A percentile compares a stretch with the other conserved stretches of the same genome.
Conservation (phyloP, 805 yeast genomes). For the Cyberlindnera mrakii region DNA sequence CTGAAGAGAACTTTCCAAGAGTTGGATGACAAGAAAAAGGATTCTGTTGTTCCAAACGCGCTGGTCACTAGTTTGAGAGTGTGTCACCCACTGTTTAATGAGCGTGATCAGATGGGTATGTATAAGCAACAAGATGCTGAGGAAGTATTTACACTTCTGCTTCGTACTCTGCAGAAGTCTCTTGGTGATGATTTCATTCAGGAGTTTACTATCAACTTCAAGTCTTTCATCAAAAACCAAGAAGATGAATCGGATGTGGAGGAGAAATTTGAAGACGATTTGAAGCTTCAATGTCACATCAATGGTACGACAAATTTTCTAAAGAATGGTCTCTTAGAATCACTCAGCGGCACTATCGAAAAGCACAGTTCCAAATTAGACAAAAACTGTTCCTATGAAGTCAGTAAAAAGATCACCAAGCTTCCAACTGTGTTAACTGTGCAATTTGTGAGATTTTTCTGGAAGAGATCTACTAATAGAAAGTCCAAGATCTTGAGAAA, state of each 20-base stretch:
- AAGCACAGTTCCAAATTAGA: conserved; percentile 69
- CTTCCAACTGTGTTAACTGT: conserved; percentile 85
- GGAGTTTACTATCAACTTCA: conserved; percentile 61
- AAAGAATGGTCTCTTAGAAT: conserved; percentile 73
- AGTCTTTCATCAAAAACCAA: conserved; percentile 55
- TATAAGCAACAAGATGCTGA: conserved; percentile 98
- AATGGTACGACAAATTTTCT: conserved; percentile 79
- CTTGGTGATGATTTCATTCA: conserved; percentile 46
- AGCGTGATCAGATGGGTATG: conserved; percentile 58
- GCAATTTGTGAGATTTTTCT: conserved; percentile 90
- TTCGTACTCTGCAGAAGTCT: conserved; percentile 43
- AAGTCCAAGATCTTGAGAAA: conserved; percentile 91
- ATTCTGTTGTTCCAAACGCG: conserved; percentile 60
- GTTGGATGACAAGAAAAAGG: conserved; percentile 32
- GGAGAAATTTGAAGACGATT: conserved; percentile 47
- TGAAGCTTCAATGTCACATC: conserved; percentile 86
- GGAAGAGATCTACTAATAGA: conserved; percentile 88
- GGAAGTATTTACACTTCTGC: conserved; percentile 82
- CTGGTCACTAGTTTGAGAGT: conserved; percentile 62
- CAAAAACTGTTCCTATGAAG: conserved; percentile 63
- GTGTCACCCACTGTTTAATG: conserved; percentile 84
- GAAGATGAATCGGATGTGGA: conserved; percentile 46
- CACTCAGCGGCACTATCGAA: conserved; percentile 70
- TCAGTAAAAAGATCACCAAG: conserved; percentile 54
- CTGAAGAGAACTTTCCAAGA: conserved; percentile 38